Evolutionary conservation across 306 rosid species (phyloP).

Genomic region (Malus fusca): DNA sequence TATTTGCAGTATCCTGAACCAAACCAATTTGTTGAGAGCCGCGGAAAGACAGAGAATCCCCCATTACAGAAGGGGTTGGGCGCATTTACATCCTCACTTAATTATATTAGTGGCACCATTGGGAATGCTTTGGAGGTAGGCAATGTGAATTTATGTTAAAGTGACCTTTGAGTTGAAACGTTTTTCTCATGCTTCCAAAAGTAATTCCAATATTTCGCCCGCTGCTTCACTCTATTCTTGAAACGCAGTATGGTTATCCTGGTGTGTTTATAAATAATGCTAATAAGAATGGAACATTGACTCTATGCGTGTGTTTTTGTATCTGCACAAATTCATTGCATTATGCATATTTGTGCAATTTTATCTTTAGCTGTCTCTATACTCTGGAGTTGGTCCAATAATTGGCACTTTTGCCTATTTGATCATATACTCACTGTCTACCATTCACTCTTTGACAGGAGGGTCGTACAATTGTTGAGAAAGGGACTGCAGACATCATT

Average conservation of each 20-base stretch:
- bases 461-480: constrained; percentile 72
- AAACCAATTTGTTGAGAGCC: constrained; percentile 42
- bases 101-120: constrained; percentile 72
- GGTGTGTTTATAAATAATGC: not conserved
- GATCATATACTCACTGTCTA: constrained; percentile 8
- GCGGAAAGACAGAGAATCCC: constrained; percentile 52
- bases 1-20: constrained; percentile 42
- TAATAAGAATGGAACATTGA: not conserved
- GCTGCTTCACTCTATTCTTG: not conserved
- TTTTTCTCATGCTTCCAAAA: not conserved
- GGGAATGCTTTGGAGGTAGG: constrained; percentile 95
- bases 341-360: not conserved
- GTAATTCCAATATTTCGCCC: not conserved
- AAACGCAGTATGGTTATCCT: not conserved
- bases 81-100: constrained; percentile 78
- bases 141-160: not conserved
- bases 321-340: not conserved
- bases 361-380: not conserved
- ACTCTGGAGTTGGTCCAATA: not conserved
- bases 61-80: constrained; percentile 60
- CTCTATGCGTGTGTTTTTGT: not conserved
- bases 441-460: constrained; percentile 40
- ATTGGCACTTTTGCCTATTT: not conserved
- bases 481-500: constrained; percentile 67
- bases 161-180: not conserved